Evolutionary conservation across 2,329 filamentous ascomycete species (phyloP).

Genomic region (Volutella citrinella): DNA sequence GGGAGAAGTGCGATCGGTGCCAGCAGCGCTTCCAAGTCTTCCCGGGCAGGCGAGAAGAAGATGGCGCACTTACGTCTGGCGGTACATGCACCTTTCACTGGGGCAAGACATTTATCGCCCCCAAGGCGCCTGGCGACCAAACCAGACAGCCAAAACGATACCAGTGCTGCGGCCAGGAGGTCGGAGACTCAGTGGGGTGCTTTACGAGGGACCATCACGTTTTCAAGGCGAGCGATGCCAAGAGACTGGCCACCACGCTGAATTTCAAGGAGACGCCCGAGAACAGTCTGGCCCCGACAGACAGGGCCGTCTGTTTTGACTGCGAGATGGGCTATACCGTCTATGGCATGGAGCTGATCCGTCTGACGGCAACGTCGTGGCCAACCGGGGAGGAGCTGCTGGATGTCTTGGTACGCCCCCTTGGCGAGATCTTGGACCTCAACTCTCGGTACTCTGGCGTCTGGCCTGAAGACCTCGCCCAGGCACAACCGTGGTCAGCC

Average conservation of each 20-base stretch:
- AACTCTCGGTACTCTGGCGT: slow-evolving; percentile 94
- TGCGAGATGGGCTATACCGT: slow-evolving; percentile 98
- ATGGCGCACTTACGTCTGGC: slow-evolving; percentile 71
- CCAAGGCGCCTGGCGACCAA: slow-evolving; percentile 54
- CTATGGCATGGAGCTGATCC: slow-evolving; percentile 81
- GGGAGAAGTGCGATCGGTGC: slow-evolving; percentile 89
- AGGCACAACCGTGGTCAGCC: slow-evolving; percentile 57
- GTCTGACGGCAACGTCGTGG: slow-evolving; percentile 87
- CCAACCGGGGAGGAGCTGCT: slow-evolving; percentile 71
- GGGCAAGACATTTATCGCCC: slow-evolving; percentile 63
- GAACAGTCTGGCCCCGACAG: slow-evolving; percentile 49
- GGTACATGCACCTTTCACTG: slow-evolving; percentile 81
- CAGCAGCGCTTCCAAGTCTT: slow-evolving; percentile 86
- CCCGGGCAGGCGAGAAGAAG: slow-evolving; percentile 74
- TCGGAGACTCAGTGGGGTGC: slow-evolving; percentile 75
- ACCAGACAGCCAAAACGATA: slow-evolving; percentile 61
- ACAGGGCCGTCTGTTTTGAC: slow-evolving; percentile 78
- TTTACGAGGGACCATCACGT: slow-evolving; percentile 71
- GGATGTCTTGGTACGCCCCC: slow-evolving; percentile 80
- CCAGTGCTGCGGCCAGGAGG: slow-evolving; percentile 72
- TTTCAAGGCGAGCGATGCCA: slow-evolving; percentile 76
- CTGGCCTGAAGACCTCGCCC: slow-evolving; percentile 69
- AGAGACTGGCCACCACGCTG: slow-evolving; percentile 71
- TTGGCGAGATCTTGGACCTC: slow-evolving; percentile 82
- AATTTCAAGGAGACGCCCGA: slow-evolving; percentile 78